These are phyloP conservation scores for Stylonectria norvegica DNA, from an alignment of 2,329 filamentous ascomycete species.

Conservation along the genomic window DNA sequence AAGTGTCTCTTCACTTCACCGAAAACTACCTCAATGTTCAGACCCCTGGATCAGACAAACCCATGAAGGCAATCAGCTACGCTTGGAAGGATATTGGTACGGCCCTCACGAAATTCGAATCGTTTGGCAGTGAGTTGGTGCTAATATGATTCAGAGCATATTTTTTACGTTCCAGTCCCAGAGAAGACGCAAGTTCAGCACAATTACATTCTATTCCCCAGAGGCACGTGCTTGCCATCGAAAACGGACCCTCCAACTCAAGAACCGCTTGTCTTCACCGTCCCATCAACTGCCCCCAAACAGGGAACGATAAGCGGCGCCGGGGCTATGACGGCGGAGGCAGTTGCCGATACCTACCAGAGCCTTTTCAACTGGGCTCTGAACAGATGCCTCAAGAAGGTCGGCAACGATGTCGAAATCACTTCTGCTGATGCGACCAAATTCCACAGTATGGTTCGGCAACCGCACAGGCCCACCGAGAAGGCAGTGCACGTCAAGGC, in stretches of 20 bases:
- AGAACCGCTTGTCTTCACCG: conserved; percentile 63
- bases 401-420: conserved; percentile 47
- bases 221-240: conserved; percentile 50
- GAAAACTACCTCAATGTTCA: conserved; percentile 56
- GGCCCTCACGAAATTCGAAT: conserved; percentile 21
- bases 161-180: conserved; percentile 62
- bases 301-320: conserved; percentile 53
- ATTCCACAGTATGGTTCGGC: conserved; percentile 55
- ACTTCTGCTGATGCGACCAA: conserved; percentile 51
- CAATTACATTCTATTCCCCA: conserved; percentile 63
- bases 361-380: conserved; percentile 61
- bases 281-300: conserved; percentile 58
- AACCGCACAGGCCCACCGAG: conserved; percentile 58
- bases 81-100: conserved; percentile 61
- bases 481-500: conserved; percentile 63
- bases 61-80: conserved; percentile 53
- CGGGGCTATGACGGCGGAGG: conserved; percentile 46
- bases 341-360: conserved; percentile 57
- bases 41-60: conserved; percentile 47
- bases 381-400: conserved; percentile 47
- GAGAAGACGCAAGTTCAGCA: conserved; percentile 63
- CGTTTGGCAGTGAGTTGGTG: not conserved
- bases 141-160: conserved; percentile 46
- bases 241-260: conserved; percentile 40
- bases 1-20: conserved; percentile 63